Percentiles rank a stretch among this genome's conserved stretches.
phyloP scores from a whole-genome alignment of 2,329 filamentous ascomycete genomes.

The Fusarium sp. region DNA sequence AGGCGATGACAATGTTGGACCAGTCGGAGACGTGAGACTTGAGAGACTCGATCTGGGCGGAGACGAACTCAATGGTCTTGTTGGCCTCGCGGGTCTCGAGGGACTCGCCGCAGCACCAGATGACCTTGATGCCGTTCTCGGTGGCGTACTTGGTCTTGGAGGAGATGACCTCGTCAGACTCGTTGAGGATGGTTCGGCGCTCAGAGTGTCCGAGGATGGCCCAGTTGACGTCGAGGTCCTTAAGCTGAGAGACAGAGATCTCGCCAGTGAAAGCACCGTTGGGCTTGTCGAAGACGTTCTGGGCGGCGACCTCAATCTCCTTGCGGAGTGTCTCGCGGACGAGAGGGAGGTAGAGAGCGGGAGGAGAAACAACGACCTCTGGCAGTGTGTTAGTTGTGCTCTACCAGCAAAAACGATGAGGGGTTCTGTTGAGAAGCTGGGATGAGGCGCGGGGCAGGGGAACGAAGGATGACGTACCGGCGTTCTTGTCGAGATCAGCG shows the following conservation, averaged over 20 bases:
- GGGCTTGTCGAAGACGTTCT: constrained; percentile 98
- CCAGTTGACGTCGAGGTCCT: constrained; percentile 91
- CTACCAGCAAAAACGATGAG: constrained; percentile 10
- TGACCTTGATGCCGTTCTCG: constrained; percentile 88
- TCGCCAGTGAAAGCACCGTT: constrained; percentile 98
- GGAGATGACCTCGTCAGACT: constrained; percentile 87
- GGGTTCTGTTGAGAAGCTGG: constrained; percentile 24
- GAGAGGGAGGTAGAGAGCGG: constrained; percentile 89
- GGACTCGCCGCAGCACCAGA: constrained; percentile 97
- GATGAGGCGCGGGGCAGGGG: constrained; percentile 22
- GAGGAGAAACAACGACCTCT: constrained; percentile 97
- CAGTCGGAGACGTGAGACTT: constrained; percentile 84
- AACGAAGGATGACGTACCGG: constrained; percentile 66
- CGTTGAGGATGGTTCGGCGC: constrained; percentile 88
- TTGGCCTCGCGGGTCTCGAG: constrained; percentile 90
- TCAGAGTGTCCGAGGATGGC: constrained; percentile 94
- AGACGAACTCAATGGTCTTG: constrained; percentile 89
- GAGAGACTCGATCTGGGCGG: constrained; percentile 85
- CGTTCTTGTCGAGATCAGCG: constrained; percentile 81
- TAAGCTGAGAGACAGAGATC: constrained; percentile 91
- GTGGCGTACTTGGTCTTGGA: constrained; percentile 95
- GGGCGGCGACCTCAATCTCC: constrained; percentile 87
- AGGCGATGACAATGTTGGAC: constrained; percentile 95
- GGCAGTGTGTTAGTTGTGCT: constrained; percentile 38
- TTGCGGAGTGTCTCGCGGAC: constrained; percentile 82